Base-by-base conservation (phyloP, 768 basidiomycete species). In the Mycena pura region DNA sequence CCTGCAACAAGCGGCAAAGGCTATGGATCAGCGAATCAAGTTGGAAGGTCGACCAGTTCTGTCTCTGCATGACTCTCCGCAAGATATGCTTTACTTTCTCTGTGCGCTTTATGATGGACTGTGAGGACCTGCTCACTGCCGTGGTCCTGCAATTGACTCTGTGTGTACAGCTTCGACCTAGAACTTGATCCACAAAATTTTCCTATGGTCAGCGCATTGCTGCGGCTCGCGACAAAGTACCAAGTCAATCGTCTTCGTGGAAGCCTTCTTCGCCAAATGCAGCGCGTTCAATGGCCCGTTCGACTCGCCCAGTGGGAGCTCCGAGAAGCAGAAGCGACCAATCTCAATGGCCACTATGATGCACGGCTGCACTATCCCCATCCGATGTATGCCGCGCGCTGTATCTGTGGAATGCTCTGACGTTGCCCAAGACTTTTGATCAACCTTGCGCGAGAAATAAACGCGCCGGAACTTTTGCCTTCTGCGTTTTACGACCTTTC, bases 401-500 rank as follows among this genome's bases (percentile, higher is more conserved):
- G 31, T 57, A 41, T 39, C 38, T 31, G 44, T 22, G 4, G 28
- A 49, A 24, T 40, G 46, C 66, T 46, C 62, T 62, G 31, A 56
- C 51, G 51, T 46, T 44, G 17, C 34, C 45, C 28, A 67, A 91
- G 90, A 64, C 73, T 85, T 31, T 77, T 91, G 56, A 90, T 92
- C 66, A 87, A 86, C 46, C 74, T 92, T 5, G 89, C 88, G 21
- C 80, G 85, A 57, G 82, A 83, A 55, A 80, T 82, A 25, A 74
- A 83, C 39, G 80, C 85, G 0, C 77, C 76, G 0, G 82, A 86
- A 64, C 82, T 92, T 31, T 78, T 92, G 3, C 89, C 90, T 5
- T 82, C 91, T 27, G 90, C 90, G 6, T 90, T 91, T 74, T 93
- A 93, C 72, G 91, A 92, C 71, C 82, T 93, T 39, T 91, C 88